Base-by-base conservation (phyloP, 2,329 filamentous ascomycete genomes). In the Phaeosphaeriaceae sp. region DNA sequence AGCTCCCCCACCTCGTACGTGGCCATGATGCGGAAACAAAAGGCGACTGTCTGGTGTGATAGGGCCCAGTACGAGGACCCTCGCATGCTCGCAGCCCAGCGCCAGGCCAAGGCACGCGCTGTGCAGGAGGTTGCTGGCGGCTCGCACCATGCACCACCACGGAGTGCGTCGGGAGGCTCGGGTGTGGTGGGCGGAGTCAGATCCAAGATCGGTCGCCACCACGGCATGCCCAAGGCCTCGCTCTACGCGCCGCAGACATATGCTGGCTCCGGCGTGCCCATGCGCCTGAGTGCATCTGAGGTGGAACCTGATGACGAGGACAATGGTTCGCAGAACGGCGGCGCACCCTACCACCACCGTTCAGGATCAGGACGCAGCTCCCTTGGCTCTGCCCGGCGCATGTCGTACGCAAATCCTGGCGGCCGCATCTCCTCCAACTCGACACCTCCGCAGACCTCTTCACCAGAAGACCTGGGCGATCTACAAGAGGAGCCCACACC, bases 21-120 rank as follows among this genome's bases (percentile, higher is more conserved):
- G 51, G 93, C 95, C 36, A 85, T 97, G n/a, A 89, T 99, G 80
- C 88, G 95, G 62, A 94, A 93, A 76, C 95, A 99, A 79, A 98
- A 98, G 77, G 95, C 93, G 31, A 99, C 95, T 0, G 95, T 99
- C 4, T 99, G 95, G 95, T 97, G 93, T 81, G 95, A 98, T 75
- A 90, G 93, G 53, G 87, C 94, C 10, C 95, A 99, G 76, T 89
- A 91, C 61, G 93, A 98, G 78, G 95, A 99, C 75, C 92, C 94
- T 0, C 86, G 92, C 51, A 81, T 95, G 56, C 81, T 90, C 3
- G 93, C 92, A 25, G 90, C 93, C 71, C 93, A 96, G 76, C 87
- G 91, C 57, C 90, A 91, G 40, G 95, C 93, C 57, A 96, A 95
- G 82, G 88, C 91, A 81, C 86, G 93, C 49, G 95, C 95, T 13